Base-by-base conservation (phyloP, 305 asterid genomes). In the Fraxinus sp. region DNA sequence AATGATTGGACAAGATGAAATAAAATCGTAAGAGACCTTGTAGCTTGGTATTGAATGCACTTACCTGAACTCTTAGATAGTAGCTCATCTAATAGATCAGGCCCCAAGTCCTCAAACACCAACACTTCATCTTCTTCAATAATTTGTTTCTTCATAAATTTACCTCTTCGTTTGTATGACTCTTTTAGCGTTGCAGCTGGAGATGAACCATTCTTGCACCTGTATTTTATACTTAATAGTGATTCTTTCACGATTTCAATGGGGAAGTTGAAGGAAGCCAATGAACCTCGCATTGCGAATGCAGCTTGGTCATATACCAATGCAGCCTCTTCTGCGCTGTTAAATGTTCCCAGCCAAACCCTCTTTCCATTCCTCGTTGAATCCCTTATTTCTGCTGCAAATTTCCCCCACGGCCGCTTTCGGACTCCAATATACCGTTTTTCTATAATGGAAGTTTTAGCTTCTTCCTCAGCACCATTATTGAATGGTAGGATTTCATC, bases 241-340 rank as follows among this genome's bases (percentile, higher is more conserved):
- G 95, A 91, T 32, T 90, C 83, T 0, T 77, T 71, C 1, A 91
- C 95, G 39, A 52, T 77, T 7, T 89, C 89, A 0, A 81, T 33
- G 0, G 94, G 86, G 46, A 89, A 92, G 32, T 92, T 92, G 26
- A 92, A 84, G 0, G 83, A 83, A 5, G 86, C 83, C 9, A 28
- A 74, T 0, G 91, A 77, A 7, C 94, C 95, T 22, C 95, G 79
- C 78, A 79, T 87, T 11, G 89, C 86, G 39, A 87, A 85, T 0
- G 94, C 92, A 1, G 95, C 95, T 86, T 92, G 94, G 76, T 92
- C 95, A 82, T 92, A 92, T 0, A 93, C 91, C 78, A 90, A 57
- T 9, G 92, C 95, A 14, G 93, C 94, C 76, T 92, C 92, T 66
- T 90, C 90, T 18, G 75, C 91, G 0, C 89, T 92, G 9, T 86